Percentiles rank a stretch among this genome's conserved stretches.
Conservation (phyloP, 768 basidiomycete genomes). For the Melanogaster broomeanus region DNA sequence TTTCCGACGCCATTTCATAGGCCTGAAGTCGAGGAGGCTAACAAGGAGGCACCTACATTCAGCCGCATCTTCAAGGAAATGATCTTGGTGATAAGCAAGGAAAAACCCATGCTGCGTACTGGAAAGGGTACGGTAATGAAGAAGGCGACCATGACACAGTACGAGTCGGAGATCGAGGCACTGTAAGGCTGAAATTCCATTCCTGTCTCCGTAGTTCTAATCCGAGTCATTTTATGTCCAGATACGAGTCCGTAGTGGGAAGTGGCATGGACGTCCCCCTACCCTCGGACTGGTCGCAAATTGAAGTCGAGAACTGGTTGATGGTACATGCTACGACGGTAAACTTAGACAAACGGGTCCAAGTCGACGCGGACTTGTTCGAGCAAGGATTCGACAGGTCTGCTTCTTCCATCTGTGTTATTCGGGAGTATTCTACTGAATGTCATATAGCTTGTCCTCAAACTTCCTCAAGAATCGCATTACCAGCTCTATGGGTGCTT, state of each 20-base stretch:
- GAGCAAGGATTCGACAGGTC: slow-evolving; percentile 40
- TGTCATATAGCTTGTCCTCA: slow-evolving; percentile 32
- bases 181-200: slow-evolving; percentile 32
- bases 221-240: slow-evolving; percentile 6
- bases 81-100: slow-evolving; percentile 44
- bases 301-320: slow-evolving; percentile 27
- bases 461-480: slow-evolving; percentile 42
- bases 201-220: neutral
- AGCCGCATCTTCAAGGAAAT: slow-evolving; percentile 54
- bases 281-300: slow-evolving; percentile 24
- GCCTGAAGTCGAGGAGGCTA: slow-evolving; percentile 44
- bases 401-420: neutral
- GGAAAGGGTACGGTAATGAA: slow-evolving; percentile 49
- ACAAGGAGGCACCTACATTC: slow-evolving; percentile 39
- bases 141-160: slow-evolving; percentile 39
- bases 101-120: slow-evolving; percentile 46
- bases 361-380: slow-evolving; percentile 23
- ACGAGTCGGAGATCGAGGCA: slow-evolving; percentile 48
- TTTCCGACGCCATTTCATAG: slow-evolving; percentile 15
- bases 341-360: slow-evolving; percentile 6
- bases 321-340: slow-evolving; percentile 20
- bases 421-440: neutral
- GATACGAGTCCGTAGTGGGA: slow-evolving; percentile 33
- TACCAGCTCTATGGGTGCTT: slow-evolving; percentile 29
- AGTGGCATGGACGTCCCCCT: slow-evolving; percentile 23